A percentile compares a stretch with the other conserved stretches of the same genome.
Conservation (phyloP, 306 rosid genomes). For the Prunus fruticosa region DNA sequence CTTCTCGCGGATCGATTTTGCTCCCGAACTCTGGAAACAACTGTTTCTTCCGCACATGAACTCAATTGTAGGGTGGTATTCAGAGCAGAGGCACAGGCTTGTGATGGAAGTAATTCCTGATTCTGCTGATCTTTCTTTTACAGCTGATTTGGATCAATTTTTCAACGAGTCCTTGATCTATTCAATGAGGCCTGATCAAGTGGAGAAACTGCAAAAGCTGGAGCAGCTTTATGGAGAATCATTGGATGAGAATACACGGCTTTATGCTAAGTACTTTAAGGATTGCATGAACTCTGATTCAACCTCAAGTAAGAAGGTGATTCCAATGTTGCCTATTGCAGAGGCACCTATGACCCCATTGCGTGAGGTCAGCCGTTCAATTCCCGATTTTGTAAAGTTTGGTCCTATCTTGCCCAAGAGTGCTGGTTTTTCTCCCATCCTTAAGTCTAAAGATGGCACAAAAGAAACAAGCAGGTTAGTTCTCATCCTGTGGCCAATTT, state of each 20-base stretch:
- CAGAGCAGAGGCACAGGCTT: slow-evolving; percentile 81
- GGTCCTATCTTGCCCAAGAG: slow-evolving; percentile 94
- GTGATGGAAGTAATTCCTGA: slow-evolving; percentile 82
- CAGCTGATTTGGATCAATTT: slow-evolving; percentile 70
- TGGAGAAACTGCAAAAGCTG: slow-evolving; percentile 65
- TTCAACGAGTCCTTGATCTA: slow-evolving; percentile 73
- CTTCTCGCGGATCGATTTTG: slow-evolving; percentile 77
- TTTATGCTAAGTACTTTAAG: slow-evolving; percentile 77
- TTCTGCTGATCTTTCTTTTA: slow-evolving; percentile 64
- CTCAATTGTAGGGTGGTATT: slow-evolving; percentile 92
- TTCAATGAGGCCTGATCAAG: slow-evolving; percentile 73
- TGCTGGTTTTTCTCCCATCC: slow-evolving; percentile 68
- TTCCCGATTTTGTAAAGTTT: slow-evolving; percentile 88
- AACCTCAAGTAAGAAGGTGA: slow-evolving; percentile 52
- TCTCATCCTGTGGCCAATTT: not conserved
- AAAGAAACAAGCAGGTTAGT: slow-evolving; percentile 59
- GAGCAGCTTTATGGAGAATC: slow-evolving; percentile 86
- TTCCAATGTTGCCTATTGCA: slow-evolving; percentile 88
- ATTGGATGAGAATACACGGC: slow-evolving; percentile 66
- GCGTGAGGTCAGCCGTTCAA: slow-evolving; percentile 76
- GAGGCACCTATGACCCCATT: slow-evolving; percentile 97
- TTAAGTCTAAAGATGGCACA: slow-evolving; percentile 42
- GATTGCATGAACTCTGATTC: slow-evolving; percentile 69
- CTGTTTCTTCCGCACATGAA: slow-evolving; percentile 85
- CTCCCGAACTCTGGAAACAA: slow-evolving; percentile 85